Evolutionary conservation across 2,329 filamentous ascomycete species (phyloP).

Genomic region (Zymoseptoria tritici): DNA sequence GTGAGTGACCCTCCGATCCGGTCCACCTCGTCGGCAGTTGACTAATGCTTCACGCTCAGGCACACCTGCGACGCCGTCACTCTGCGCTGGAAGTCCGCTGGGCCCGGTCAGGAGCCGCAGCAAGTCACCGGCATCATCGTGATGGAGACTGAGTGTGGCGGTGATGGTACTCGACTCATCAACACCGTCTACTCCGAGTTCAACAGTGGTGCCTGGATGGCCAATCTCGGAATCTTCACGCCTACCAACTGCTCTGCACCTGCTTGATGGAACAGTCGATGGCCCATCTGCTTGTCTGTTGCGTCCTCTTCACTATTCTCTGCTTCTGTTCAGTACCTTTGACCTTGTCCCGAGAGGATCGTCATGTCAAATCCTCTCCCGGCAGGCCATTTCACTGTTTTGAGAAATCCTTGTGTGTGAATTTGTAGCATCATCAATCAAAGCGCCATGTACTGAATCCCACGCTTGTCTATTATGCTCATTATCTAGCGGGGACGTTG

Average conservation of each 20-base stretch:
- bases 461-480: not conserved
- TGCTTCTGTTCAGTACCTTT: not conserved
- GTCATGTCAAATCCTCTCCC: not conserved
- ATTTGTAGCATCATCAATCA: not conserved
- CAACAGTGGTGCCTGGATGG: conserved; percentile 30
- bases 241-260: conserved; percentile 19
- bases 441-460: not conserved
- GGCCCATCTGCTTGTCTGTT: not conserved
- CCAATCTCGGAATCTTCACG: conserved; percentile 25
- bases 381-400: not conserved
- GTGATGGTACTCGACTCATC: conserved; percentile 23
- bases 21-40: not conserved
- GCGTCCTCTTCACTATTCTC: not conserved
- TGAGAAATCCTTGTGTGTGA: not conserved
- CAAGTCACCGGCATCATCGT: conserved; percentile 28
- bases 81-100: conserved; percentile 24
- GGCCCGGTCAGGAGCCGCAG: conserved; percentile 14
- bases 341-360: not conserved
- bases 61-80: conserved; percentile 27
- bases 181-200: conserved; percentile 30
- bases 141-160: conserved; percentile 18
- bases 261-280: not conserved
- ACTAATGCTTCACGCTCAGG: conserved; percentile 1
- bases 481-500: not conserved
- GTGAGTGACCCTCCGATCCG: conserved; percentile 1